Evolutionary conservation across 176 grass and related monocot genomes (phyloP).

Genomic region (Tillandsia fasciculata): DNA sequence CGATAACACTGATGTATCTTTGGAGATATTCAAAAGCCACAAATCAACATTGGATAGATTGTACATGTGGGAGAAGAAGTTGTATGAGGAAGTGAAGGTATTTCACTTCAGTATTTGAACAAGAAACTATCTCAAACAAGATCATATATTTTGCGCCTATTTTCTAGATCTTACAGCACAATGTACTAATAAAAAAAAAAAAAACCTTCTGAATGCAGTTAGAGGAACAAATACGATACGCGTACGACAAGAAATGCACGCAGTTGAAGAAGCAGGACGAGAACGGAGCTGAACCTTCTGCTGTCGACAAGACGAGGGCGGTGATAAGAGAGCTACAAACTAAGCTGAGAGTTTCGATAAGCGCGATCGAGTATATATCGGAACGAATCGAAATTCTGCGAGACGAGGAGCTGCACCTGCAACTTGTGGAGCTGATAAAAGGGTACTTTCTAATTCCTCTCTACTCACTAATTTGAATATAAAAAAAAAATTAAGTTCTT

Average conservation of each 20-base stretch:
- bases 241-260: slow-evolving; percentile 77
- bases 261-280: slow-evolving; percentile 66
- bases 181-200: background rate
- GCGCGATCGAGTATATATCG: slow-evolving; percentile 51
- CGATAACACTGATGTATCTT: slow-evolving; percentile 50
- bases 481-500: too few relatives aligned
- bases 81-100: slow-evolving; percentile 90
- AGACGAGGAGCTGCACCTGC: slow-evolving; percentile 72
- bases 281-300: slow-evolving; percentile 57
- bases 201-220: slow-evolving; percentile 27
- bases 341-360: slow-evolving; percentile 63
- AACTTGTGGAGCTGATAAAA: slow-evolving; percentile 49
- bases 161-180: too few relatives aligned
- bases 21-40: slow-evolving; percentile 69
- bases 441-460: slow-evolving; percentile 27
- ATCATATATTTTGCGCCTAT: background rate
- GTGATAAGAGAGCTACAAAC: slow-evolving; percentile 64
- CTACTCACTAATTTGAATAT: background rate
- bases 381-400: slow-evolving; percentile 49
- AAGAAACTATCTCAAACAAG: background rate
- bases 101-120: background rate
- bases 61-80: slow-evolving; percentile 83
- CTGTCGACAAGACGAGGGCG: slow-evolving; percentile 60
- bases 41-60: slow-evolving; percentile 73
- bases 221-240: slow-evolving; percentile 46